Percentiles rank a stretch among this genome's conserved stretches.
Evolutionary conservation across 2,329 filamentous ascomycete species (phyloP).

Genomic region (Aspergillus oerlinghausenensis): DNA sequence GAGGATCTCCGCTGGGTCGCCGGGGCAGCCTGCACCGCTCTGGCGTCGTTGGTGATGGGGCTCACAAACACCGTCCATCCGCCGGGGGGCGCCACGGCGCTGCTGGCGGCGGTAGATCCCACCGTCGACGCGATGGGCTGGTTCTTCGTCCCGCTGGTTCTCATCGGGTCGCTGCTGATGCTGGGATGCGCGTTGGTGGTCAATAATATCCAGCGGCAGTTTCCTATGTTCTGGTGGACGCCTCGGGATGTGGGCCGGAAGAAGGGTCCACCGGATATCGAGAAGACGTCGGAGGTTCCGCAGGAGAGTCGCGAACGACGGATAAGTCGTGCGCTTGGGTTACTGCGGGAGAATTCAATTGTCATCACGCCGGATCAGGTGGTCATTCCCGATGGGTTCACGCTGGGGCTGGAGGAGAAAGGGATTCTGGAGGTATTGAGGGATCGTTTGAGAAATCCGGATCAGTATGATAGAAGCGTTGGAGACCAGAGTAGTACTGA

Average conservation of each 20-base stretch:
- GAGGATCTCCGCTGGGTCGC: constrained; percentile 28
- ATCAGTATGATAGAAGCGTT: neutral
- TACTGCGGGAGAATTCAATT: neutral
- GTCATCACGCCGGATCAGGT: neutral
- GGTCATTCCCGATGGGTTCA: neutral
- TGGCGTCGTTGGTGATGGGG: constrained; percentile 29
- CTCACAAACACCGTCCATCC: constrained; percentile 31
- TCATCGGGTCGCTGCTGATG: constrained; percentile 27
- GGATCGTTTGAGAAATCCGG: neutral
- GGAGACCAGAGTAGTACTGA: neutral
- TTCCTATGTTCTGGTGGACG: constrained; percentile 26
- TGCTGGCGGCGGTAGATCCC: constrained; percentile 26
- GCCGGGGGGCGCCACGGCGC: constrained; percentile 31
- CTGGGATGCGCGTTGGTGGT: constrained; percentile 24
- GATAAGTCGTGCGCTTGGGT: neutral
- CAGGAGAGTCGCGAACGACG: neutral
- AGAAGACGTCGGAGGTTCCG: neutral
- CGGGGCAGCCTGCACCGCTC: constrained; percentile 25
- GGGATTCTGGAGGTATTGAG: neutral
- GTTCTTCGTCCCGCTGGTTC: constrained; percentile 28
- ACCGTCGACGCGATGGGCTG: constrained; percentile 28
- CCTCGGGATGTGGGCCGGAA: neutral
- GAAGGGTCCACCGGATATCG: neutral
- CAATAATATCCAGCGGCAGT: constrained; percentile 30
- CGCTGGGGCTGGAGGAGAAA: neutral